Evolutionary conservation across 805 yeast species (phyloP).

Genomic region (Blastobotrys robertii): DNA sequence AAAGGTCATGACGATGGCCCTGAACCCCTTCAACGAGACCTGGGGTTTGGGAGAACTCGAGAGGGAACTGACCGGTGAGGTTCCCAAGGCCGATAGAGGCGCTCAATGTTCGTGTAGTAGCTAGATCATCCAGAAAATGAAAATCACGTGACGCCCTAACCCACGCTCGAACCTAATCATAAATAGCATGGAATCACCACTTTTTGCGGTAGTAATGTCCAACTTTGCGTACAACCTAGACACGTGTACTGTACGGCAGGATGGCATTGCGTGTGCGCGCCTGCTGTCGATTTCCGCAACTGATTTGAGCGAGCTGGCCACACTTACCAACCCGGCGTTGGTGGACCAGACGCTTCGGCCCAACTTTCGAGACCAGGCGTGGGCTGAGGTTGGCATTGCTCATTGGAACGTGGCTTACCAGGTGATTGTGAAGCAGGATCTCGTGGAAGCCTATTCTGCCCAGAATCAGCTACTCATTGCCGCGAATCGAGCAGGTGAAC

Average conservation of each 20-base stretch:
- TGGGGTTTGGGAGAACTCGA: constrained; percentile 65
- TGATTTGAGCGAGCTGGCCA: constrained; percentile 8
- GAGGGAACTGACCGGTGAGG: constrained; percentile 40
- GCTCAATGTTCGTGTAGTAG: constrained; percentile 60
- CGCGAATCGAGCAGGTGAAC: constrained; percentile 73
- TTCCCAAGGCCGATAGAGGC: constrained; percentile 47
- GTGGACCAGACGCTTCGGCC: constrained; percentile 6
- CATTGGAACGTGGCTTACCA: constrained; percentile 20
- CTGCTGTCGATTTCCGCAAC: constrained; percentile 12
- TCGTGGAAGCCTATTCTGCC: constrained; percentile 18
- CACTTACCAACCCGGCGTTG: constrained; percentile 9
- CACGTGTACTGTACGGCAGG: constrained; percentile 7
- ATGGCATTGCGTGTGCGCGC: constrained; percentile 14
- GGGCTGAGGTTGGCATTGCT: constrained; percentile 18
- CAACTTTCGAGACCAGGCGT: constrained; percentile 5
- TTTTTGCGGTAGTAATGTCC: not conserved
- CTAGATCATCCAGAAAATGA: constrained; percentile 1
- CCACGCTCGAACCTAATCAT: not conserved
- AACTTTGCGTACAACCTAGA: constrained; percentile 6
- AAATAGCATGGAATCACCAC: not conserved
- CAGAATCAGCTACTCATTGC: constrained; percentile 32
- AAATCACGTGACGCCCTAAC: not conserved
- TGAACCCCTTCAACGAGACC: constrained; percentile 57
- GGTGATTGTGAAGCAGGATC: constrained; percentile 11
- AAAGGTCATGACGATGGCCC: constrained; percentile 61